phyloP scores from a whole-genome alignment of 1,284 basidiomycete species.

The Malassezia japonica region DNA sequence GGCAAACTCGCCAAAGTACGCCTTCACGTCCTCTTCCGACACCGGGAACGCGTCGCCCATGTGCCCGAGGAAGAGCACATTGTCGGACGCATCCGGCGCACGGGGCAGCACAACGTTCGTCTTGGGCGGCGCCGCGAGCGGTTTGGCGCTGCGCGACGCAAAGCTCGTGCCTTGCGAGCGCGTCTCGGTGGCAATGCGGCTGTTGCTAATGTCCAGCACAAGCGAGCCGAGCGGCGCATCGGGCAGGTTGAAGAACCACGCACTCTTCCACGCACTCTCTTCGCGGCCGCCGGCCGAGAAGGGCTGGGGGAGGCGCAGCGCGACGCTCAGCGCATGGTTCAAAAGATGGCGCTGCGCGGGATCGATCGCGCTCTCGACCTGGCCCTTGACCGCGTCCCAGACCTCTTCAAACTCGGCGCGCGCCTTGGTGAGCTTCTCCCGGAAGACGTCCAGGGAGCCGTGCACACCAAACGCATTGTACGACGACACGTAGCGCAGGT shows the following conservation, averaged over 20 bases:
- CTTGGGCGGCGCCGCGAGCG: constrained; percentile 1
- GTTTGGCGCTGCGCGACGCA: constrained; percentile 62
- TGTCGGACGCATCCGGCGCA: constrained; percentile 1
- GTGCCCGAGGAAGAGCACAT: constrained; percentile 26
- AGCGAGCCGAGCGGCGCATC: constrained; percentile 86
- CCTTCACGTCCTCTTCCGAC: constrained; percentile 25
- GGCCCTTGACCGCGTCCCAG: constrained; percentile 83
- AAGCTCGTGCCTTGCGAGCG: constrained; percentile 95
- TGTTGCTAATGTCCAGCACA: constrained; percentile 78
- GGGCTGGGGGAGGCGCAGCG: constrained; percentile 60
- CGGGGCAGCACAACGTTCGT: constrained; percentile 8
- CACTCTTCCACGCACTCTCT: constrained; percentile 58
- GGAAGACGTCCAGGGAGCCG: constrained; percentile 76
- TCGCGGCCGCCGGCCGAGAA: constrained; percentile 58
- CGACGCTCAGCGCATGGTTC: constrained; percentile 76
- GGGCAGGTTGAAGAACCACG: constrained; percentile 94
- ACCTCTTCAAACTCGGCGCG: constrained; percentile 79
- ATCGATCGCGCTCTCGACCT: constrained; percentile 85
- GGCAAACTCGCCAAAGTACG: constrained; percentile 35
- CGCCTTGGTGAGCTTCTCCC: constrained; percentile 67
- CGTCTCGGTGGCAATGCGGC: constrained; percentile 79
- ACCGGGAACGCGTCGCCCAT: constrained; percentile 34
- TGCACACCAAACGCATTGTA: constrained; percentile 97
- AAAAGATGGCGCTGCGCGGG: constrained; percentile 78
- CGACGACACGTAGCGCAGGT: constrained; percentile 89